A percentile compares a stretch with the other conserved stretches of the same genome.
phyloP scores from a whole-genome alignment of 345 rosid species.

The Crucihimalaya himalaica region DNA sequence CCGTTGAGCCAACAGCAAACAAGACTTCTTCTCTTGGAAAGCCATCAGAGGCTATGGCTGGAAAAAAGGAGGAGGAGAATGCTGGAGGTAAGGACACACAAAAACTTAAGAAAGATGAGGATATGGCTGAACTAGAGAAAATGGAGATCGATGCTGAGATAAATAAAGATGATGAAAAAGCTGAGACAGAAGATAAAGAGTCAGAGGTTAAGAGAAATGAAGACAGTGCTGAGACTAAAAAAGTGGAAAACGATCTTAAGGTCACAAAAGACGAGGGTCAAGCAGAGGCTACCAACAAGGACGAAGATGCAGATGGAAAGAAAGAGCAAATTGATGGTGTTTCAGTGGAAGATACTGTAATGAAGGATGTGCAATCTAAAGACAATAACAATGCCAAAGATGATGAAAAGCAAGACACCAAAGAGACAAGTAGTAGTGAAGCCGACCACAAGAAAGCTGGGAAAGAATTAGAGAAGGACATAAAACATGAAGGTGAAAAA shows the following conservation, averaged over 20 bases:
- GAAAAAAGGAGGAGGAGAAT: constrained; percentile 19
- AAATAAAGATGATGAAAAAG: constrained; percentile 22
- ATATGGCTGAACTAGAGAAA: constrained; percentile 21
- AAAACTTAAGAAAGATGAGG: constrained; percentile 20
- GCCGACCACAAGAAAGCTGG: constrained; percentile 24
- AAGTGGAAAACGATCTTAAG: constrained; percentile 12
- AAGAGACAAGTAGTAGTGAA: constrained; percentile 21
- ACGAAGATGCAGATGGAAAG: constrained; percentile 24
- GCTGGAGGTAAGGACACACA: constrained; percentile 24
- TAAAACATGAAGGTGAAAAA: constrained; percentile 25
- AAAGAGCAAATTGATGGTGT: constrained; percentile 33
- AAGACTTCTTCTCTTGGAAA: constrained; percentile 46
- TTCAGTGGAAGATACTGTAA: constrained; percentile 28
- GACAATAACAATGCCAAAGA: constrained; percentile 29
- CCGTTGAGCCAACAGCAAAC: constrained; percentile 49
- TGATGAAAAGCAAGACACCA: constrained; percentile 24
- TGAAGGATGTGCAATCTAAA: constrained; percentile 16
- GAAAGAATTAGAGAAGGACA: constrained; percentile 30
- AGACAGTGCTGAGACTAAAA: constrained; percentile 16
- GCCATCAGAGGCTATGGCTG: constrained; percentile 42
- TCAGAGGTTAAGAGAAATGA: constrained; percentile 24
- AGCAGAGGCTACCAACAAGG: constrained; percentile 21
- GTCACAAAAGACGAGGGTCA: constrained; percentile 24
- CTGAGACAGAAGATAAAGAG: not conserved
- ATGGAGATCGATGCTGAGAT: constrained; percentile 33